Base-by-base conservation (phyloP, 176 grass and related monocot genomes). In the Phyllostachys edulis region DNA sequence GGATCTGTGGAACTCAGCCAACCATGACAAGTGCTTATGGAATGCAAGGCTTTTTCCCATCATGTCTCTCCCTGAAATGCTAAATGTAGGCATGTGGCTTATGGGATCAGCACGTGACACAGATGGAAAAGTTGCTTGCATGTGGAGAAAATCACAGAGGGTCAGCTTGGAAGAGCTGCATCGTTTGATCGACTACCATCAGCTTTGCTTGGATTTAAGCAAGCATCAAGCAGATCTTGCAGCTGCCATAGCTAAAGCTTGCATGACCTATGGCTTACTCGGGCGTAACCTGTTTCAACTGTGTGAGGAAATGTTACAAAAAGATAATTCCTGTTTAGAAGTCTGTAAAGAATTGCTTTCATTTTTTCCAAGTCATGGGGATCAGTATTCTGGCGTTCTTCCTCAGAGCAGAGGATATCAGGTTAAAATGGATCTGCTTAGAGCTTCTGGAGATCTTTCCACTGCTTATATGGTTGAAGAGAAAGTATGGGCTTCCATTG, bases 321-420 rank as follows among this genome's bases (percentile, higher is more conserved):
- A 93, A 18, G 77, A 91, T 82, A 45, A 75, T 65, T 67, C 86
- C 27, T 62, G 80, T 71, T 32, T 85, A 67, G 72, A 87, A 69
- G 77, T 90, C 49, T 94, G 89, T 62, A 91, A 90, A 83, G 95
- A 98, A 23, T 77, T 98, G 38, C 87, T 95, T 91, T 77, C 71
- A 46, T 64, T 87, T 73, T 73, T 82, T 70, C 82, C 90, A 7
- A 88, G 69, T 80, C 60, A 85, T 0, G 55, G 73, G 18, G 80
- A 82, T 61, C 80, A 89, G 75, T 88, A 80, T 81, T 71, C 83
- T 87, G 62, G 89, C 76, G 72, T 88, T 79, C 79, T 98, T 85
- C 89, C 96, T 71, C 82, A 82, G 90, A 98, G 96, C 84, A 93
- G 96, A 93, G 85, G 27, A 86, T 95, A 91, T 80, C 92, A 94